Evolutionary conservation across 2,329 filamentous ascomycete species (phyloP).

Genomic region (Septoria linicola): DNA sequence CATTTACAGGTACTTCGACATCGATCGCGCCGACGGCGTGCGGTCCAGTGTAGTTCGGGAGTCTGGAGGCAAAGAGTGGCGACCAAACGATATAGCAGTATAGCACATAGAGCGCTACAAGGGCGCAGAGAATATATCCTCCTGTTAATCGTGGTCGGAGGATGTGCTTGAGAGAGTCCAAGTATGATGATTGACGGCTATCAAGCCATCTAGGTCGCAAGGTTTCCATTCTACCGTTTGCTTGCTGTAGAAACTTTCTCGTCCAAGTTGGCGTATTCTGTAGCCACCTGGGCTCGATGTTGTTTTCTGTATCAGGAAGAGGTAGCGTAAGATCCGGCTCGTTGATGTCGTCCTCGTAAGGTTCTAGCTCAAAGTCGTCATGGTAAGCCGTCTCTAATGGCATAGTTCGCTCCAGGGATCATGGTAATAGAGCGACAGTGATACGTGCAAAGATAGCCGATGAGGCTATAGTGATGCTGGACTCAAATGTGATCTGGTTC

Average conservation of each 20-base stretch:
- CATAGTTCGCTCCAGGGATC: neutral
- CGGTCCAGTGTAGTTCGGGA: constrained; percentile 43
- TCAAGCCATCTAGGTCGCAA: constrained; percentile 22
- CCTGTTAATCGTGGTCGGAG: constrained; percentile 18
- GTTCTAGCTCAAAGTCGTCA: constrained; percentile 23
- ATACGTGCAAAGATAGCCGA: too few species aligned
- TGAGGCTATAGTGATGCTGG: too few species aligned
- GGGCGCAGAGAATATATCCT: constrained; percentile 16
- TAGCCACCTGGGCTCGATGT: constrained; percentile 18
- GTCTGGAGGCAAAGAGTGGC: constrained; percentile 41
- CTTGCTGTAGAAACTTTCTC: constrained; percentile 15
- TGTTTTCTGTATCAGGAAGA: neutral
- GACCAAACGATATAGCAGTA: constrained; percentile 41
- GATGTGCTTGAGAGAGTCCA: constrained; percentile 6
- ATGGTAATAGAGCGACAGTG: too few species aligned
- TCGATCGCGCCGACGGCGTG: constrained; percentile 45
- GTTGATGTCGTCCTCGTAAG: constrained; percentile 18
- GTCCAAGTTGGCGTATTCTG: constrained; percentile 16
- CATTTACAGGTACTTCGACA: constrained; percentile 37
- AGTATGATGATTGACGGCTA: constrained; percentile 1
- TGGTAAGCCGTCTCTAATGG: constrained; percentile 13
- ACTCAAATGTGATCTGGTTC: too few species aligned
- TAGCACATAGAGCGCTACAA: constrained; percentile 34
- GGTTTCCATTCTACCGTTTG: constrained; percentile 17
- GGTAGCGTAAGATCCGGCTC: constrained; percentile 21